Conservation (phyloP, 2,329 filamentous ascomycete species). For the Colletotrichum neosansevieriae region DNA sequence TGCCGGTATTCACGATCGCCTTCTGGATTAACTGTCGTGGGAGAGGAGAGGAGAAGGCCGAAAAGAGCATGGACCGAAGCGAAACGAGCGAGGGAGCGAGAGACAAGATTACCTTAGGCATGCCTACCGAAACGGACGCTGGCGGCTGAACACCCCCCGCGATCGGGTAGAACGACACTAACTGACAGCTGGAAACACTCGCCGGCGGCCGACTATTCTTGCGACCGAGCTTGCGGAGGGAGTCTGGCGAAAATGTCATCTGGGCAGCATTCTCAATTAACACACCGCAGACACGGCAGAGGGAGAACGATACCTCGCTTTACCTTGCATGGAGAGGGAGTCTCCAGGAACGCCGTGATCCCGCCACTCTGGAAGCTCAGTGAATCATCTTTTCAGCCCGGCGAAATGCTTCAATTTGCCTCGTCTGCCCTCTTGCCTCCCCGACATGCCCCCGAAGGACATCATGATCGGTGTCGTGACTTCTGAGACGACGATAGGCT, state of each 20-base stretch:
- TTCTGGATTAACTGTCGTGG: slow-evolving; percentile 3
- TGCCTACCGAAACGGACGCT: neutral
- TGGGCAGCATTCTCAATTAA: neutral
- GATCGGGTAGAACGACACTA: slow-evolving; percentile 16
- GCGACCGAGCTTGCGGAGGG: neutral
- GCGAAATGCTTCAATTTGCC: slow-evolving; percentile 11
- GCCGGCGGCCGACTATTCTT: neutral
- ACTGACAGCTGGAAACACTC: slow-evolving; percentile 15
- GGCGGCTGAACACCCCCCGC: neutral
- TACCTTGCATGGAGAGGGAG: slow-evolving; percentile 1
- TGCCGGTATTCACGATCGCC: slow-evolving; percentile 19
- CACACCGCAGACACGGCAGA: neutral
- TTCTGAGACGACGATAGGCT: slow-evolving; percentile 11
- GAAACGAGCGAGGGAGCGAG: slow-evolving; percentile 15
- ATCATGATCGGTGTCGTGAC: neutral
- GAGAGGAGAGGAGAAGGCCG: neutral
- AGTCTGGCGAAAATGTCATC: neutral
- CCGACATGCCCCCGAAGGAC: neutral
- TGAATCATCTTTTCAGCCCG: slow-evolving; percentile 20
- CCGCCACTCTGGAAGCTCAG: slow-evolving; percentile 18
- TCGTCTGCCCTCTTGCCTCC: slow-evolving; percentile 15
- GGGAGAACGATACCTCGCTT: neutral
- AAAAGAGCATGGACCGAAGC: neutral
- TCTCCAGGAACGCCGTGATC: slow-evolving; percentile 26
- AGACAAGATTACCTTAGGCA: neutral